A percentile compares a stretch with the other conserved stretches of the same genome.
Evolutionary conservation across 1,139 yeast species (phyloP).

Genomic region (Diutina neorugosa): DNA sequence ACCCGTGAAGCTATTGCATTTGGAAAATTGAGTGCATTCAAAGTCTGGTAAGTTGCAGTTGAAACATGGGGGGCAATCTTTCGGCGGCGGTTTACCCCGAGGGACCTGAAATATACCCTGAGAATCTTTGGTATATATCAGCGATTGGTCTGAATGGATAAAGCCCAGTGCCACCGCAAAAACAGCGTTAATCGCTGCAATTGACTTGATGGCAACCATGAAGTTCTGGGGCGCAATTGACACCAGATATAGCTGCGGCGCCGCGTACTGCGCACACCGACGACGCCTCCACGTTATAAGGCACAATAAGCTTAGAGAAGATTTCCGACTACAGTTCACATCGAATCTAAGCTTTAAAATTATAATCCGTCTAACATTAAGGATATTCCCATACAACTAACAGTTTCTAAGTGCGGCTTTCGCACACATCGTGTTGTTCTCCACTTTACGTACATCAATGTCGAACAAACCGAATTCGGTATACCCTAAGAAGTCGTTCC

Average conservation of each 20-base stretch:
- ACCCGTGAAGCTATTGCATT: constrained; percentile 79
- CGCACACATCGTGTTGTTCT: not conserved
- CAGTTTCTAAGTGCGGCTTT: not conserved
- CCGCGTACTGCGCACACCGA: not conserved
- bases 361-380: not conserved
- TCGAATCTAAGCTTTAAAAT: too few species aligned
- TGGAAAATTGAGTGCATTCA: constrained; percentile 80
- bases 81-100: constrained; percentile 6
- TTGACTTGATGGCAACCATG: not conserved
- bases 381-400: not conserved
- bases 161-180: not conserved
- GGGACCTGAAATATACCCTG: not conserved
- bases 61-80: constrained; percentile 75
- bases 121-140: not conserved
- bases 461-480: not conserved
- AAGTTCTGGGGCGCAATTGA: not conserved
- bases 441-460: not conserved
- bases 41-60: constrained; percentile 89
- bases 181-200: not conserved
- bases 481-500: not conserved
- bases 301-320: too few species aligned
- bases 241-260: not conserved
- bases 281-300: not conserved
- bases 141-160: not conserved
- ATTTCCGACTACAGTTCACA: not conserved